Percentiles rank a stretch among this genome's conserved stretches.
These are phyloP conservation scores for Monilinia laxa DNA, from an alignment of 2,329 filamentous ascomycete genomes.

Conservation along the genomic window DNA sequence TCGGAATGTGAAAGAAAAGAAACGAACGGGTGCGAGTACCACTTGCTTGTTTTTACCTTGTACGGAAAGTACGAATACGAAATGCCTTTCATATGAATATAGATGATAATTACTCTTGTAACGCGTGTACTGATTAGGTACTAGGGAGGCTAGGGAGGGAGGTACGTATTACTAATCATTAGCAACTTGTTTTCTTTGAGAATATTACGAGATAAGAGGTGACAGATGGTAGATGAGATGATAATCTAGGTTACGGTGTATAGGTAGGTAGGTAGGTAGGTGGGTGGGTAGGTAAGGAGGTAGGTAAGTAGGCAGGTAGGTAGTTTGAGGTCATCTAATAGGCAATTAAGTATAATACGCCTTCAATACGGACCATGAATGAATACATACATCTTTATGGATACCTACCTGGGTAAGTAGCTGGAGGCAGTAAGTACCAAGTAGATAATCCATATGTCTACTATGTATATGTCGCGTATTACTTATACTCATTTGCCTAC, in stretches of 20 bases:
- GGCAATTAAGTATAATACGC: not conserved
- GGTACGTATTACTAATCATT: too few species aligned
- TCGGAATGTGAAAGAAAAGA: slow-evolving; percentile 12
- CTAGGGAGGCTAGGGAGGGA: too few species aligned
- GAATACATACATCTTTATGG: too few species aligned
- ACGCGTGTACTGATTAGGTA: slow-evolving; percentile 2
- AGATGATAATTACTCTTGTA: not conserved
- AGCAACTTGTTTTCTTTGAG: too few species aligned
- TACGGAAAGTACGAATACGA: slow-evolving; percentile 5
- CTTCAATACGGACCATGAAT: not conserved
- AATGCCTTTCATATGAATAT: not conserved
- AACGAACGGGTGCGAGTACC: not conserved
- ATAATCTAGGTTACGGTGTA: too few species aligned
- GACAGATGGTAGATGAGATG: too few species aligned
- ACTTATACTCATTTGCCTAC: too few species aligned
- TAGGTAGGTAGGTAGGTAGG: not conserved
- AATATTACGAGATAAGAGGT: not conserved
- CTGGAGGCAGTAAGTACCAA: too few species aligned
- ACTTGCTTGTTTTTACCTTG: not conserved
- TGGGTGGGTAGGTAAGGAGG: too few species aligned
- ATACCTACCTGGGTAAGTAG: too few species aligned
- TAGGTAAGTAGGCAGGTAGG: not conserved
- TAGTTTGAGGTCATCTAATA: not conserved
- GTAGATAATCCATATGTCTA: too few species aligned
- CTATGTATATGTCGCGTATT: too few species aligned